Evolutionary conservation across 805 yeast genomes (phyloP), one percentile per base, ranked within the genome.

Genomic region (Starmerella kuoi): DNA sequence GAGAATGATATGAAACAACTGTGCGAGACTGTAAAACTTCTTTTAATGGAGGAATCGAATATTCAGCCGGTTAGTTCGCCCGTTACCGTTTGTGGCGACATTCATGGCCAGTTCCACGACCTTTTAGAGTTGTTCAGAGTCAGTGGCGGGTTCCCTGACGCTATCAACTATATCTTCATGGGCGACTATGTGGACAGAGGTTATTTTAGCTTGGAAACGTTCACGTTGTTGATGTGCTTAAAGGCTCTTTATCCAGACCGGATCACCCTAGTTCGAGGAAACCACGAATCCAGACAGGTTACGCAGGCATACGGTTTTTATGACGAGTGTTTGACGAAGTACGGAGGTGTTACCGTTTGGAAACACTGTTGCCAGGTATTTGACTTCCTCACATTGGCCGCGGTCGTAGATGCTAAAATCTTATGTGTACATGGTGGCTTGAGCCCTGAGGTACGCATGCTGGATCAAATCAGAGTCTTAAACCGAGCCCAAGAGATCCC

Each of bases 151-250:
- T 73, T 87, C 50, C 97, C 97, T 0, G 77, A 77, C 44, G 53
- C 52, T 6, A 77, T 79, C 40, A 78, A 79, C 59, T 88, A 82
- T 63, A 74, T 88, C 35, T 88, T 88, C 54, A 63, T 88, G 53
- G 98, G 98, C 30, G 98, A 88, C 61, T 88, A 88, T 59, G 98
- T 88, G 38, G 98, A 88, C 63, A 72, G 98, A 59, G 98, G 98
- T n/a, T 91, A 85, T 61, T 88, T 88, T 62, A 78, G 91, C 37
- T 67, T 88, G 47, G 98, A 88, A 57, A 88, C 97, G 0, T 87
- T 88, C 64, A 88, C 97, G 4, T 65, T 91, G 49, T 68, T 88
- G 53, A 86, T 88, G 96, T 86, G 88, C 49, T 69, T 88, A 44
- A 88, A 88, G 61, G 95, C 86, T 17, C 79, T 82, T 48, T 83